Base-by-base conservation (phyloP, 106 monocot species). In the Dioscorea dumetorum region DNA sequence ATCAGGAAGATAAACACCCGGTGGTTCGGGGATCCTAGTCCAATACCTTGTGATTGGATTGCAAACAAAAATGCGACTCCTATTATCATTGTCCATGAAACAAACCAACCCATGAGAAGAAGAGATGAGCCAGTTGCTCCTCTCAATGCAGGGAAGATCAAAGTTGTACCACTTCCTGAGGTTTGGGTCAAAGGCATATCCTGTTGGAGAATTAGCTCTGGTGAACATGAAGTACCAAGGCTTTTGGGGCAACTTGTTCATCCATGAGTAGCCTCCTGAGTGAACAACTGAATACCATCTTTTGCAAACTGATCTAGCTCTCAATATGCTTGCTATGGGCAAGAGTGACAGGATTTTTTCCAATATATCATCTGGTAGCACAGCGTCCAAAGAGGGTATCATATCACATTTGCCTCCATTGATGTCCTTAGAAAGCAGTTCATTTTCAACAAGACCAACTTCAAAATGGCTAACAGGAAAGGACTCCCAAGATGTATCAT, bases 201-300 rank as follows among this genome's bases (percentile, higher is more conserved):
- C 95, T 10, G 57, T 48, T 14, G 88, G 50, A 63, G 41, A 32
- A 4, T 83, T 81, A 54, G 73, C 82, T 48, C 63, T 71, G 17
- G 88, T 95, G 80, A 95, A 91, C 95, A 95, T 95, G 73, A 86
- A 95, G 70, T 95, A 95, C 95, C 95, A 95, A 1, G 95, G 95
- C 74, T 81, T 88, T 49, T 79, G 90, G 6, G 78, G 57, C 18
- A 49, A 12, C 31, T 59, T 76, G 72, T 48, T 41, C 60, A 77
- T 72, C 79, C 81, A 83, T 0, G 82, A 58, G 41, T 82, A 76
- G 66, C 82, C 83, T 61, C 69, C 83, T 5, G 88, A 84, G 16
- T 71, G 71, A 22, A 88, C 78, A 28, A 86, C 77, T 16, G 73
- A 73, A n/a, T 73, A 48, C 95, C 95, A 95, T 72, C 95, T 78